Evolutionary conservation across 169 alveolate genomes (phyloP), one percentile per base, ranked within the genome.

Genomic region (Babesia sp.): DNA sequence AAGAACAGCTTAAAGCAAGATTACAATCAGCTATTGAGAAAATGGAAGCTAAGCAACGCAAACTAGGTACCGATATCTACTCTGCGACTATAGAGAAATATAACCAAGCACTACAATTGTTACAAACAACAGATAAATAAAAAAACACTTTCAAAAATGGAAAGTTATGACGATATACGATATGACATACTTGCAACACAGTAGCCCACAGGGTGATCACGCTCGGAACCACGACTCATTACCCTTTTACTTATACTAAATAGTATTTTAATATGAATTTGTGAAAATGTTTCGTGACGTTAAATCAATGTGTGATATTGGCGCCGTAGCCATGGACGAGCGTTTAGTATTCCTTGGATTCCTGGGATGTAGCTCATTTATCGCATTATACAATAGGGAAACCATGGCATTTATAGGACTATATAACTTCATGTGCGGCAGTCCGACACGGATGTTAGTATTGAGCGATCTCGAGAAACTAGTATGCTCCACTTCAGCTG

Each of bases 401-500:
- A 41, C 29, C 42, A 29, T 67, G 42, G 31, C 6, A 16, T 56
- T 68, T 50, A 63, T 77, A 26, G 86, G 86, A 16, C 37, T 61
- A 31, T 59, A 22, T 3, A 44, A 31, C 22, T 71, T 36, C 7
- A 55, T 77, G 59, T 61, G 71, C 45, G 86, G 86, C 29, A 77
- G 78, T 22, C 57, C 55, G 33, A 33, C 20, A 42, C 53, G 57
- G 64, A 8, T 67, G 56, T 26, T 67, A 16, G 50, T 36, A 11
- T 14, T 58, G 29, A 20, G 51, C 34, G 73, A 55, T 26, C 4
- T 20, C 9, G n/a, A 39, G 29, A 77, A 59, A 51, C 74, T 77
- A 37, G 69, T 68, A 34, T 77, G 86, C 61, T 41, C 24, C 18
- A 77, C 86, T 6, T 46, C 59, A 26, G 67, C 75, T 8, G 86